Evolutionary conservation across 1,284 basidiomycete genomes (phyloP).

Genomic region (Sparassis latifolia): DNA sequence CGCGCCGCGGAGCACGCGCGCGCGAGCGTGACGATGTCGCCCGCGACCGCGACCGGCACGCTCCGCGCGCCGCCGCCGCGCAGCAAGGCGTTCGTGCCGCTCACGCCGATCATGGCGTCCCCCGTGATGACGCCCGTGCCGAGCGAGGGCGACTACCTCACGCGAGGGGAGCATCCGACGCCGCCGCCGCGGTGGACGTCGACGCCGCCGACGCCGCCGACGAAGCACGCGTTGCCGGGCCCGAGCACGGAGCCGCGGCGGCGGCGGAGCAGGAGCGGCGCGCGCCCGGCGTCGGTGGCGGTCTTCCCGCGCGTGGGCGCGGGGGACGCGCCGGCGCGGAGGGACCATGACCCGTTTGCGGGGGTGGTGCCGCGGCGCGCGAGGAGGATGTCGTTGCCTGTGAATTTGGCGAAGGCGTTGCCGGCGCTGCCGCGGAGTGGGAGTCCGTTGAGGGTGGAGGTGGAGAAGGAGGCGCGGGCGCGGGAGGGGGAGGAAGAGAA

Average conservation of each 20-base stretch:
- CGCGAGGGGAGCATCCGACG: slow-evolving; percentile 6
- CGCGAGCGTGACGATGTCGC: slow-evolving; percentile 3
- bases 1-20: neutral
- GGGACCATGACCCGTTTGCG: too few relatives aligned
- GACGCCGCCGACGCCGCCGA: slow-evolving; percentile 48
- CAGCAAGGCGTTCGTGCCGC: slow-evolving; percentile 35
- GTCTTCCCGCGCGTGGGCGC: slow-evolving; percentile 6
- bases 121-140: slow-evolving; percentile 44
- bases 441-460: slow-evolving; percentile 2
- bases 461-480: too few relatives aligned
- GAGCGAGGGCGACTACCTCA: slow-evolving; percentile 5
- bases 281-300: slow-evolving; percentile 16
- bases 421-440: neutral
- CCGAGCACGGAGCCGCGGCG: neutral
- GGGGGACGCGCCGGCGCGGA: neutral
- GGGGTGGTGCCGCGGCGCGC: slow-evolving; percentile 1
- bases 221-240: slow-evolving; percentile 25
- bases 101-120: slow-evolving; percentile 53
- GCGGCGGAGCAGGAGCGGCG: slow-evolving; percentile 7
- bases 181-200: slow-evolving; percentile 44
- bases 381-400: slow-evolving; percentile 13
- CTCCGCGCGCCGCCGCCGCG: slow-evolving; percentile 9
- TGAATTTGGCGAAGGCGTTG: slow-evolving; percentile 9
- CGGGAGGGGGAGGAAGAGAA: too few relatives aligned
- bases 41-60: slow-evolving; percentile 10